phyloP scores from a whole-genome alignment of 345 rosid genomes.

The Nephelium lappaceum region DNA sequence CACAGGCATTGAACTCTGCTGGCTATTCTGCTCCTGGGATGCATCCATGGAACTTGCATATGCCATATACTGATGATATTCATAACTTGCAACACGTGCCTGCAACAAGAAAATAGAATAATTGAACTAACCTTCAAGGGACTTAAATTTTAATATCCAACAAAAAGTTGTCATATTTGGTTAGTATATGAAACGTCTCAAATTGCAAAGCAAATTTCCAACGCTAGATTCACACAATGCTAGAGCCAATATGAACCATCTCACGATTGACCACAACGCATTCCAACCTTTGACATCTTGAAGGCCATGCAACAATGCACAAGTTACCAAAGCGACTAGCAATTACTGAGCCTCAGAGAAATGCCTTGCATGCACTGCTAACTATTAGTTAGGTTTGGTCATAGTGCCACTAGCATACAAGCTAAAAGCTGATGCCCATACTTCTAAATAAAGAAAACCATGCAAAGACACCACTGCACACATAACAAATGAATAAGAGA shows the following conservation, averaged over 20 bases:
- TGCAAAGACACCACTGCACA: background rate
- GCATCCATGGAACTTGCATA: constrained; percentile 24
- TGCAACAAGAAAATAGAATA: constrained; percentile 21
- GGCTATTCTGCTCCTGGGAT: constrained; percentile 2
- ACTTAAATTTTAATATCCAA: background rate
- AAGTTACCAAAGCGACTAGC: background rate
- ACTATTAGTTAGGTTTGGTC: background rate
- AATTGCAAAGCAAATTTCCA: background rate
- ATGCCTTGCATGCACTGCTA: background rate
- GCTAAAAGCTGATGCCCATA: background rate
- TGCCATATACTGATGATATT: constrained; percentile 46
- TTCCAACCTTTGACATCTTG: background rate
- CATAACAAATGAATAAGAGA: constrained; percentile 8
- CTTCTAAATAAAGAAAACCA: background rate
- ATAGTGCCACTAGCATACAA: background rate
- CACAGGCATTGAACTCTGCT: constrained; percentile 20
- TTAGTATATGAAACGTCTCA: background rate
- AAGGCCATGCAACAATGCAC: background rate
- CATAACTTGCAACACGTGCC: constrained; percentile 52
- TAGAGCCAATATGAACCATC: background rate
- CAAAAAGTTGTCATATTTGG: too few species aligned
- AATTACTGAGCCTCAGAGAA: background rate
- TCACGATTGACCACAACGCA: background rate
- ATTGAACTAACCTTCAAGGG: constrained; percentile 3
- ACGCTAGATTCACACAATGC: background rate